Percentiles rank a stretch among this genome's conserved stretches.
These are phyloP conservation scores for Xylariaceae sp. DNA, from an alignment of 2,329 filamentous ascomycete genomes.

Conservation along the genomic window DNA sequence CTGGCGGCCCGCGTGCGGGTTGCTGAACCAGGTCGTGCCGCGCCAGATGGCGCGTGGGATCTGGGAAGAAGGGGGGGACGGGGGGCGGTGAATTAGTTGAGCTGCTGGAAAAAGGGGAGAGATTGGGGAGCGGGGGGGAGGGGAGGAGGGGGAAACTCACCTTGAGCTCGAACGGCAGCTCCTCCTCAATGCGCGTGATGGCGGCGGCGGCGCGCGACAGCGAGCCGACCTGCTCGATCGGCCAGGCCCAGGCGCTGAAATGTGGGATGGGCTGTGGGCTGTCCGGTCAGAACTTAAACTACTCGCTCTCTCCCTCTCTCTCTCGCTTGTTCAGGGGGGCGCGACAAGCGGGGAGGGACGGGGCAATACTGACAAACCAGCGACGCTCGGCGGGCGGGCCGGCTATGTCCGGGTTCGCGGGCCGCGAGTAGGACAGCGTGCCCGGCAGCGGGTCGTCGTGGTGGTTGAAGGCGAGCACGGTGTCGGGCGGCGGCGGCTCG, in stretches of 20 bases:
- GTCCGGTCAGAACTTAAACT: too few species aligned
- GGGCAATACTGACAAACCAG: too few species aligned
- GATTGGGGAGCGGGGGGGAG: neutral
- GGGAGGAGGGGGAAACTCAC: too few species aligned
- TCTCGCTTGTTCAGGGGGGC: neutral
- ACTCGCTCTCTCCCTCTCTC: slow-evolving; percentile 16
- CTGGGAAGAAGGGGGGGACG: too few species aligned
- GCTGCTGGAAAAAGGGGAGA: neutral
- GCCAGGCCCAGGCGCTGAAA: slow-evolving; percentile 50
- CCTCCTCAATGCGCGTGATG: slow-evolving; percentile 30
- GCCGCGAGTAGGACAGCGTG: slow-evolving; percentile 40
- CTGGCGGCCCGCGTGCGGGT: slow-evolving; percentile 30
- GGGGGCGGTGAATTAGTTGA: too few species aligned
- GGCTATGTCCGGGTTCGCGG: slow-evolving; percentile 28
- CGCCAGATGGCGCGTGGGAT: slow-evolving; percentile 40
- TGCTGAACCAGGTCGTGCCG: slow-evolving; percentile 44
- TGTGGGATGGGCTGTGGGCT: slow-evolving; percentile 46
- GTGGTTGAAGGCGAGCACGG: slow-evolving; percentile 44
- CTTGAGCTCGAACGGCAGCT: slow-evolving; percentile 6
- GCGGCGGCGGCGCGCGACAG: slow-evolving; percentile 30
- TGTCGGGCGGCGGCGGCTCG: slow-evolving; percentile 33
- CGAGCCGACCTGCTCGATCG: slow-evolving; percentile 40
- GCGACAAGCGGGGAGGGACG: slow-evolving; percentile 4
- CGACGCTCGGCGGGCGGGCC: slow-evolving; percentile 4
- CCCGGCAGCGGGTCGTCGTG: slow-evolving; percentile 39